Evolutionary conservation across 805 yeast genomes (phyloP), one percentile per base, ranked within the genome.

Genomic region (Nakazawaea ambrosiae): DNA sequence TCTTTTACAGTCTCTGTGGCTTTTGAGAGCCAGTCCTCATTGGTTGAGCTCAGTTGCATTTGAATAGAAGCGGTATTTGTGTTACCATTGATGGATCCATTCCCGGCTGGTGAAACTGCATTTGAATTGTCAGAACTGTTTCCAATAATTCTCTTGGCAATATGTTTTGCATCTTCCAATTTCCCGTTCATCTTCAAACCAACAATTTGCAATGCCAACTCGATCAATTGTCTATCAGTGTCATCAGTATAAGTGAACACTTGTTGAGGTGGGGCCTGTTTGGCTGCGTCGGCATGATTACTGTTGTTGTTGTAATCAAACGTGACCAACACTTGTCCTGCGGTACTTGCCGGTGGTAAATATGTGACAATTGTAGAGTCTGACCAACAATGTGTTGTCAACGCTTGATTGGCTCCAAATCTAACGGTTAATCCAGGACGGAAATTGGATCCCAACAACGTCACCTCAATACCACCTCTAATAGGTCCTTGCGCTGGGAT

Each of bases 131-230:
- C 65, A 26, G 58, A 60, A 37, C 62, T 78, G 36, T 75, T 70
- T 10, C 92, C 94, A 37, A 90, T 88, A 47, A 92, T 87, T 46
- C 95, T 69, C 57, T 82, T 81, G 1, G 97, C 97, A 49, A 92
- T 85, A 53, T 87, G 88, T 48, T 85, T 77, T 2, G 97, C 97
- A 58, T 90, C 97, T 54, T 92, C 97, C 41, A 92, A 65, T 51
- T 81, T 81, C 41, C 97, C 98, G 53, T 87, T 89, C 96, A 90
- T 88, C 61, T 90, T 90, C 59, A 89, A 67, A 2, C 98, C 98
- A 28, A 92, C 96, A 49, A 92, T 92, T 55, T 92, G 97, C 49
- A 92, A 68, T 2, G 98, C 98, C 45, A 92, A 67, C 61, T 92
- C 98, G 54, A 90, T 85, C 54, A 92, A 70, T 58, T 90, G 96